Percentiles rank a stretch among this genome's conserved stretches.
phyloP scores from a whole-genome alignment of 495 filamentous ascomycete species.

The Neurospora tetraspora region DNA sequence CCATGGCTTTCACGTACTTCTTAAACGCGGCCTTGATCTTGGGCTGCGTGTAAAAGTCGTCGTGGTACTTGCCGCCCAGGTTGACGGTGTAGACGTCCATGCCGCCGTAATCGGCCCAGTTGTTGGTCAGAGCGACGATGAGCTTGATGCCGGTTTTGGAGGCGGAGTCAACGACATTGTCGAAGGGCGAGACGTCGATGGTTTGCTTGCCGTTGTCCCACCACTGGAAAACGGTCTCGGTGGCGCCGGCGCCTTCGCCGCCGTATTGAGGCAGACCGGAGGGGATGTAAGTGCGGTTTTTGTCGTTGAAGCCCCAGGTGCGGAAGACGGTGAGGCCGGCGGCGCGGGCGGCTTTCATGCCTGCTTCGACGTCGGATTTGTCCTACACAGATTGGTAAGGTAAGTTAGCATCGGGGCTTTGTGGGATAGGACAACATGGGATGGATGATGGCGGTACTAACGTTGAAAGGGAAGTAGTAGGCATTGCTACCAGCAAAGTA shows the following conservation, averaged over 20 bases:
- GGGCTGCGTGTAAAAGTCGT: conserved; percentile 30
- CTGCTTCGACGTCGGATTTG: conserved; percentile 51
- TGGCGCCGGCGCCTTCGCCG: conserved; percentile 38
- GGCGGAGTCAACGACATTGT: conserved; percentile 55
- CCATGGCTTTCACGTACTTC: conserved; percentile 38
- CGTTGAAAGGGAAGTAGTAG: conserved; percentile 59
- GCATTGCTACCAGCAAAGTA: conserved; percentile 63
- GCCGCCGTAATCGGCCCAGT: conserved; percentile 45
- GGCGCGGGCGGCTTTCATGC: conserved; percentile 35
- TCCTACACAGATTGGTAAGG: too few relatives aligned
- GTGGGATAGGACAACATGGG: neutral
- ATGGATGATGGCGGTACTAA: conserved; percentile 8
- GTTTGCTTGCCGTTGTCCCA: conserved; percentile 30
- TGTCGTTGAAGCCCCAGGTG: conserved; percentile 53
- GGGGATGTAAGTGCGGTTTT: conserved; percentile 42
- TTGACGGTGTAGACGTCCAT: conserved; percentile 35
- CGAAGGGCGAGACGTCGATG: conserved; percentile 53
- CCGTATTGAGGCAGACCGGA: conserved; percentile 33
- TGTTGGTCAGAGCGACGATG: conserved; percentile 43
- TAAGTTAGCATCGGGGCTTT: too few relatives aligned
- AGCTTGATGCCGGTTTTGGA: conserved; percentile 49
- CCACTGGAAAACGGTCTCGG: conserved; percentile 40
- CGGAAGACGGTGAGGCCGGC: conserved; percentile 55
- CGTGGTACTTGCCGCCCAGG: conserved; percentile 18
- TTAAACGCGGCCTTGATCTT: conserved; percentile 38